phyloP scores from a whole-genome alignment of 805 yeast species.

The Metschnikowia kofuensis region DNA sequence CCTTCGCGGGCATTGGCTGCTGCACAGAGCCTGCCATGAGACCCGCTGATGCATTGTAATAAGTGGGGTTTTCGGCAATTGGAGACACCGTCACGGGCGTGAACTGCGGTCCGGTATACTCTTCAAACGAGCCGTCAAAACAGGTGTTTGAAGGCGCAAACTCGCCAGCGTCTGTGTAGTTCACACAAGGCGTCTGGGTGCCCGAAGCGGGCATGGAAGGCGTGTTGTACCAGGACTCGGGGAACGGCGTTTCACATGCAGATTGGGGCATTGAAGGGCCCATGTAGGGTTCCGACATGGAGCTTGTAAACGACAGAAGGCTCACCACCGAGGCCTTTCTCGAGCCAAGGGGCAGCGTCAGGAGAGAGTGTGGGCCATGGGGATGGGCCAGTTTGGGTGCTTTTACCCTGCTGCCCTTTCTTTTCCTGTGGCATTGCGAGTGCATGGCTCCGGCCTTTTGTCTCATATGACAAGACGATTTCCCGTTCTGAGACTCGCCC shows the following conservation, averaged over 20 bases:
- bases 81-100: not conserved
- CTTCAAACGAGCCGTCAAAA: not conserved
- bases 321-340: not conserved
- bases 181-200: not conserved
- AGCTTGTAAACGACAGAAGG: not conserved
- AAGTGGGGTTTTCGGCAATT: not conserved
- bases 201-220: not conserved
- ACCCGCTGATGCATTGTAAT: conserved; percentile 4
- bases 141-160: not conserved
- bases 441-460: conserved; percentile 4
- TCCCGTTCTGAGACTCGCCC: not conserved
- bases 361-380: conserved; percentile 1
- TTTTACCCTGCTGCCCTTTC: conserved; percentile 40
- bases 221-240: conserved; percentile 3
- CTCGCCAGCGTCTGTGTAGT: not conserved
- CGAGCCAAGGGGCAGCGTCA: not conserved
- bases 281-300: not conserved
- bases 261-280: not conserved
- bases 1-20: not conserved
- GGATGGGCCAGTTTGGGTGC: conserved; percentile 28
- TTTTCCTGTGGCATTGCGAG: conserved; percentile 3
- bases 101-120: not conserved
- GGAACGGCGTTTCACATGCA: conserved; percentile 2
- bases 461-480: not conserved
- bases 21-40: conserved; percentile 7